Evolutionary conservation across 2,329 filamentous ascomycete species (phyloP), one percentile per base, ranked within the genome.

Genomic region (Aspergillus thermomutatus): DNA sequence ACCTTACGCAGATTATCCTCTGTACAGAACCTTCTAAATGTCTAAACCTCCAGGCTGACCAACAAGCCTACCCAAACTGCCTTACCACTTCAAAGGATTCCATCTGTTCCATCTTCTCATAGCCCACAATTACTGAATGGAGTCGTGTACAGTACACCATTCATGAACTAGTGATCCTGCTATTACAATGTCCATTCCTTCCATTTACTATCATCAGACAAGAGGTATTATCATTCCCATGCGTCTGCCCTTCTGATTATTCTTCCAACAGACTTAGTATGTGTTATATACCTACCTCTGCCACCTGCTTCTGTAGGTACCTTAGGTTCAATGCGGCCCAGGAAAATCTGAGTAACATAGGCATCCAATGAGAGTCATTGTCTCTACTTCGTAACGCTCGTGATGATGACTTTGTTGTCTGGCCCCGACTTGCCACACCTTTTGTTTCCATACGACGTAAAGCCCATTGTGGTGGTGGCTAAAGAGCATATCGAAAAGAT

Each of bases 111-210:
- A 21, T 8, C 6, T 4, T 31, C 28, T 31, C 28, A 34, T 34
- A 34, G 28, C 11, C 28, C 28, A 34, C 11, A 34, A 6, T 6
- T 34, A 11, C 40, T 43, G 40, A n/a, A n/a, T 1, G 11, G 10
- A 45, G 41, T 45, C 41, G 8, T 19, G 41, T 45, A 23, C 19
- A 45, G 19, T 19, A 25, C 41, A 27, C 56, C 49, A 54, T 25
- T 51, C 34, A 40, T 37, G 52, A 61, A 61, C 61, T 63, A 60
- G 61, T 60, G 57, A 53, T 47, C 27, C 59, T 53, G 55, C 55
- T 58, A 63, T 61, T 53, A 14, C 11, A 31, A 2, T 14, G 28
- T 48, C 58, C 50, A 50, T 49, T 52, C 50, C 50, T 60, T 56
- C 55, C 61, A 62, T 60, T 53, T 61, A 52, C 60, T 60, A 58